Conservation (phyloP, 129 eudicot genomes). For the Apium graveolens region DNA sequence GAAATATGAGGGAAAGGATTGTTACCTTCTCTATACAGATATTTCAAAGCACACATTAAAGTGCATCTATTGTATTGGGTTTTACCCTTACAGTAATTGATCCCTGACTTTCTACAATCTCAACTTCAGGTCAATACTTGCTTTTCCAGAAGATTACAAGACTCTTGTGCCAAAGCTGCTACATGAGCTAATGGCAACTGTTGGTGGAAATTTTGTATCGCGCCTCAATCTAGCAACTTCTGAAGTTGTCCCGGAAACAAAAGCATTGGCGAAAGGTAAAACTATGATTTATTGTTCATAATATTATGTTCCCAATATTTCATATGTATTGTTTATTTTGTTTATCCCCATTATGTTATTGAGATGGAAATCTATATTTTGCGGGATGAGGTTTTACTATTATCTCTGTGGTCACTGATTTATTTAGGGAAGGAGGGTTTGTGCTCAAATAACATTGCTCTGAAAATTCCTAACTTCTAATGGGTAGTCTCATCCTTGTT, state of each 20-base stretch:
- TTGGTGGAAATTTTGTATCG: slow-evolving; percentile 70
- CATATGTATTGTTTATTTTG: background rate
- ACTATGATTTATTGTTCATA: background rate
- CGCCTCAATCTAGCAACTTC: slow-evolving; percentile 91
- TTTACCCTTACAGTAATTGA: background rate
- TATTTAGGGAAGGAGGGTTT: background rate
- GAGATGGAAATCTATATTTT: background rate
- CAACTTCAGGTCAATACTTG: slow-evolving; percentile 72
- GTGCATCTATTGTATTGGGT: background rate
- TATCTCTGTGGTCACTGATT: background rate
- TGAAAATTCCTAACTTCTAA: background rate
- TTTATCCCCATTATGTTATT: background rate
- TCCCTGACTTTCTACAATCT: slow-evolving; percentile 13
- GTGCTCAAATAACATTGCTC: background rate
- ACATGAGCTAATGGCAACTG: slow-evolving; percentile 65
- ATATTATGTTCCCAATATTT: background rate
- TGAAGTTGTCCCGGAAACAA: slow-evolving; percentile 89
- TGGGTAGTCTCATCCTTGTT: background rate
- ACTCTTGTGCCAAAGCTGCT: slow-evolving; percentile 79
- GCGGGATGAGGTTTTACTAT: background rate
- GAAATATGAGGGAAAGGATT: background rate
- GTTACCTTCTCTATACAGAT: background rate
- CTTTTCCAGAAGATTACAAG: slow-evolving; percentile 92
- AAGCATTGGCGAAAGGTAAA: slow-evolving; percentile 84
- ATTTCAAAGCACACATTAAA: background rate